A percentile compares a stretch with the other conserved stretches of the same genome.
phyloP scores from a whole-genome alignment of 768 basidiomycete genomes.

The Auricularia heimuer region DNA sequence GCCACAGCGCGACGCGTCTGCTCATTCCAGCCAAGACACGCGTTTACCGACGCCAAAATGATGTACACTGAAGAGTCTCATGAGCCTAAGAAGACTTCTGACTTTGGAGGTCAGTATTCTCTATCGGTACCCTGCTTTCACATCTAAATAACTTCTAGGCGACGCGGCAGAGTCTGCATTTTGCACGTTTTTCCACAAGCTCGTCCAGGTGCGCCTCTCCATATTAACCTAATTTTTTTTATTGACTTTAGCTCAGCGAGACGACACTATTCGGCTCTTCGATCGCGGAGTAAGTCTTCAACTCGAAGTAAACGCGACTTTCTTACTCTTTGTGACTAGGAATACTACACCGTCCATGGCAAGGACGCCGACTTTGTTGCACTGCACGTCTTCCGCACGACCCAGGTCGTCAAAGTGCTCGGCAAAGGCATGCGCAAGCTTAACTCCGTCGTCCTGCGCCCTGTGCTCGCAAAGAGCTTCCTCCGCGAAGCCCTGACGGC shows the following conservation, averaged over 20 bases:
- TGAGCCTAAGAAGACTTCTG: not conserved
- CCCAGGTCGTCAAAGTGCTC: conserved; percentile 86
- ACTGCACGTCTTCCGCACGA: conserved; percentile 72
- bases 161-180: not conserved
- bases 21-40: too few relatives aligned
- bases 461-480: conserved; percentile 67
- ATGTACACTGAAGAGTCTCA: not conserved
- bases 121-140: not conserved
- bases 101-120: not conserved
- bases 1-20: not conserved
- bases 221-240: too few relatives aligned
- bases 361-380: conserved; percentile 84
- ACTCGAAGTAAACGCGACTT: not conserved
- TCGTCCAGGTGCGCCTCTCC: conserved; percentile 22
- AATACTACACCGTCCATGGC: conserved; percentile 85
- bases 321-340: conserved; percentile 17
- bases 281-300: conserved; percentile 38
- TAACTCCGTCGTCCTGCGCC: conserved; percentile 68
- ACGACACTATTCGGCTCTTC: conserved; percentile 81
- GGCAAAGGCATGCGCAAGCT: conserved; percentile 44
- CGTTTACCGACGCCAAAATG: not conserved
- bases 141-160: not conserved
- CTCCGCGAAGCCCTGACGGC: conserved; percentile 83
- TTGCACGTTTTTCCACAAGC: conserved; percentile 21
- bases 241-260: conserved; percentile 10